A percentile compares a stretch with the other conserved stretches of the same genome.
Evolutionary conservation across 805 yeast species (phyloP).

Genomic region (Yamadazyma philogaea): DNA sequence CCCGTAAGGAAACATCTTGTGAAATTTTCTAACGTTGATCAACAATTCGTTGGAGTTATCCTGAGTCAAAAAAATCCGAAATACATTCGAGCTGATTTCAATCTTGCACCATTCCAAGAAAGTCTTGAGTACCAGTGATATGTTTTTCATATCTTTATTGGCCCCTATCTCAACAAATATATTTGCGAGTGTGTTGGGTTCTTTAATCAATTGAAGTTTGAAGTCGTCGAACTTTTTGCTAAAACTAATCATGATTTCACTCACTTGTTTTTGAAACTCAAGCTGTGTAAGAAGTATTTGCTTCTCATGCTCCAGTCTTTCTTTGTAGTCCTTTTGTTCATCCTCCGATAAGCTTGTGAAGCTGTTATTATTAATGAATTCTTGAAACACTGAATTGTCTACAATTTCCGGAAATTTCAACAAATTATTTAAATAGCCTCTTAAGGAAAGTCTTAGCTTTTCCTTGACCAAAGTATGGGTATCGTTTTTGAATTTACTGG

Average conservation of each 20-base stretch:
- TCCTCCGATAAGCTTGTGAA: constrained; percentile 34
- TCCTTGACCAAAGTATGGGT: constrained; percentile 56
- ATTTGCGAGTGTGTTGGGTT: constrained; percentile 52
- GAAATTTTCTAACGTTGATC: constrained; percentile 66
- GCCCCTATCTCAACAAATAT: constrained; percentile 66
- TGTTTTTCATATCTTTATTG: constrained; percentile 48
- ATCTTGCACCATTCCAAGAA: constrained; percentile 81
- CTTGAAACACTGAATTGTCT: constrained; percentile 47
- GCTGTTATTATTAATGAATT: constrained; percentile 48
- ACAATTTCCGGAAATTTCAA: constrained; percentile 54
- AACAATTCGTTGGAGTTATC: constrained; percentile 79
- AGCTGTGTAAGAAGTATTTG: constrained; percentile 57
- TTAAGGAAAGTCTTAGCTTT: constrained; percentile 67
- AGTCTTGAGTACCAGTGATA: constrained; percentile 64
- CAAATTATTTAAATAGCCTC: constrained; percentile 65
- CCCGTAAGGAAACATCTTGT: constrained; percentile 75
- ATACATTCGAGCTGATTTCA: constrained; percentile 80
- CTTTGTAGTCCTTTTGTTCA: constrained; percentile 54
- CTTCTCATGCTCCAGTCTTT: constrained; percentile 59
- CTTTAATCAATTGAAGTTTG: constrained; percentile 49
- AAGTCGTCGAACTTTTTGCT: constrained; percentile 58
- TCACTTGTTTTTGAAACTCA: constrained; percentile 69
- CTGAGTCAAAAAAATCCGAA: constrained; percentile 73
- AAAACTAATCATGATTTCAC: constrained; percentile 51
- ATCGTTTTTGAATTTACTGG: constrained; percentile 48